phyloP scores from a whole-genome alignment of 2,329 filamentous ascomycete genomes.

The Septoria petroselini region DNA sequence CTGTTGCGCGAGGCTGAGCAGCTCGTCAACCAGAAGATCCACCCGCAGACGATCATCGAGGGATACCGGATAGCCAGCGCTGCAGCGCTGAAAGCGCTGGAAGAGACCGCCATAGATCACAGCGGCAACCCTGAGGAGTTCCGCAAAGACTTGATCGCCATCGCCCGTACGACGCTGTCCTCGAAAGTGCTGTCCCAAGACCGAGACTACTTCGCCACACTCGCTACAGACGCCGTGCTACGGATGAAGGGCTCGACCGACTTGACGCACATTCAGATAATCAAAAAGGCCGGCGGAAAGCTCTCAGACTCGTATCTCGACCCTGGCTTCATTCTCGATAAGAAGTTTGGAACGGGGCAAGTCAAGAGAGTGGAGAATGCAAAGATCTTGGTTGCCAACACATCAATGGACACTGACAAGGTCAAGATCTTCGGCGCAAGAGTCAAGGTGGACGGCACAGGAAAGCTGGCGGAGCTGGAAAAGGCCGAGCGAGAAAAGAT shows the following conservation, averaged over 20 bases:
- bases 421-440: conserved; percentile 98
- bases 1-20: conserved; percentile 94
- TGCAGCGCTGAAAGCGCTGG: conserved; percentile 79
- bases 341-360: conserved; percentile 98
- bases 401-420: conserved; percentile 99
- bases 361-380: conserved; percentile 96
- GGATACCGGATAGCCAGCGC: conserved; percentile 95
- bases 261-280: conserved; percentile 96
- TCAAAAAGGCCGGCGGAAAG: conserved; percentile 98
- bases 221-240: conserved; percentile 88
- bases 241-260: conserved; percentile 87
- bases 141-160: conserved; percentile 82
- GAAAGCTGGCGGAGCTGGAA: conserved; percentile 95
- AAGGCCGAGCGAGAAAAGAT: conserved; percentile 99
- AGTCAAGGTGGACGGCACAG: conserved; percentile 93
- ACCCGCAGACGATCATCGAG: conserved; percentile 98
- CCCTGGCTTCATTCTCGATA: conserved; percentile 97
- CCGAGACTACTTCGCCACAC: conserved; percentile 81
- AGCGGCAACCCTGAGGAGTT: conserved; percentile 80
- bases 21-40: conserved; percentile 96
- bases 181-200: conserved; percentile 97
- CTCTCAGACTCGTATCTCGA: conserved; percentile 96
- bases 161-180: conserved; percentile 91
- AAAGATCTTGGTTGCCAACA: conserved; percentile 97
- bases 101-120: conserved; percentile 82